Evolutionary conservation across 805 yeast species (phyloP).

Genomic region (Kockiozyma suomiensis): DNA sequence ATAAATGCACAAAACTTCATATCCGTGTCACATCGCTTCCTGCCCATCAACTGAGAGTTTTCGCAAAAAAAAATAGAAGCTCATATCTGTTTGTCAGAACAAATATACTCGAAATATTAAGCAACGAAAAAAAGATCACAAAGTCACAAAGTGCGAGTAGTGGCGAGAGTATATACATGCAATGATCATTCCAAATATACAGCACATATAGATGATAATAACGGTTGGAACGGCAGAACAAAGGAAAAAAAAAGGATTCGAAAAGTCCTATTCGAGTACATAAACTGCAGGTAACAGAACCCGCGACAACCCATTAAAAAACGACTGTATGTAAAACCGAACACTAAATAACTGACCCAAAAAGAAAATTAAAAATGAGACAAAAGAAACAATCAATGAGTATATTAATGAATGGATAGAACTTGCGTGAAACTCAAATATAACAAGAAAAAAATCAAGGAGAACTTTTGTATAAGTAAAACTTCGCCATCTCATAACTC

Average conservation of each 20-base stretch:
- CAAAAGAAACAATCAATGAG: not conserved
- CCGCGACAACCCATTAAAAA: no score
- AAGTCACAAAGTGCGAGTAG: not conserved
- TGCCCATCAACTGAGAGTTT: no score
- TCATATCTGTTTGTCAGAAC: not conserved
- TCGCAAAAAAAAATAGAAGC: not conserved
- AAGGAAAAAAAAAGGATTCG: not conserved
- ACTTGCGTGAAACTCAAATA: not conserved
- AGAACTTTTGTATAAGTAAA: slow-evolving; percentile 26
- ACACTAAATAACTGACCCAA: not conserved
- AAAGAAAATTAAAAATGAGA: not conserved
- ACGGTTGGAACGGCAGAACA: not conserved
- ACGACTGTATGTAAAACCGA: not conserved
- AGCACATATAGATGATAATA: not conserved
- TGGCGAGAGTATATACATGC: not conserved
- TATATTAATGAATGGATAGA: no score
- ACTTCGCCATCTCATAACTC: slow-evolving; percentile 93
- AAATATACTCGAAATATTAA: not conserved
- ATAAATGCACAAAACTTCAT: no score
- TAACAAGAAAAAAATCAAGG: not conserved
- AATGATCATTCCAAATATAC: not conserved
- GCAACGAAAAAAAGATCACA: no score
- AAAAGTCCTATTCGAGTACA: not conserved
- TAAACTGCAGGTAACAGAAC: no score
- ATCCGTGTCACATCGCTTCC: no score